phyloP scores from a whole-genome alignment of 768 basidiomycete species.

The Rubroboletus pulcherrimus region DNA sequence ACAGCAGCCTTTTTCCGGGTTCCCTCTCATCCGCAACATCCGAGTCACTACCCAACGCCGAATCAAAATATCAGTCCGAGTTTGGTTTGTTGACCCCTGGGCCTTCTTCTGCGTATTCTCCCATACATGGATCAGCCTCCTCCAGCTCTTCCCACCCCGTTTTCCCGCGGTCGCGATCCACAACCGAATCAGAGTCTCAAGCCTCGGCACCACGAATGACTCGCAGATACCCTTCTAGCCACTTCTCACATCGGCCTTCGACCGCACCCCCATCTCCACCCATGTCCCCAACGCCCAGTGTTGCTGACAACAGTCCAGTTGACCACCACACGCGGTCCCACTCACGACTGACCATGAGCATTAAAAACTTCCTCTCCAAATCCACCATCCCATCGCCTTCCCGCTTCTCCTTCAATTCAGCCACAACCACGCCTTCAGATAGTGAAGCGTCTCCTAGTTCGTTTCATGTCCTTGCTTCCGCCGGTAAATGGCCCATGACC shows the following conservation, averaged over 20 bases:
- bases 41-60: conserved; percentile 17
- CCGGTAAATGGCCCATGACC: conserved; percentile 15
- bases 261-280: conserved; percentile 14
- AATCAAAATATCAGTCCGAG: conserved; percentile 16
- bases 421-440: conserved; percentile 5
- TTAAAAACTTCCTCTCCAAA: conserved; percentile 37
- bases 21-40: conserved; percentile 26
- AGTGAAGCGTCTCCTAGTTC: conserved; percentile 7
- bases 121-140: conserved; percentile 7
- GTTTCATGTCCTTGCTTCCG: conserved; percentile 2
- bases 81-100: conserved; percentile 7
- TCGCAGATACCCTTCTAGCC: not conserved
- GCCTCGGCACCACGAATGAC: not conserved
- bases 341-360: conserved; percentile 23
- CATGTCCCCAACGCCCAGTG: not conserved
- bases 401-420: conserved; percentile 20
- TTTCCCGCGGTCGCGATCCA: conserved; percentile 14
- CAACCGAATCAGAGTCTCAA: conserved; percentile 19
- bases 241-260: conserved; percentile 14
- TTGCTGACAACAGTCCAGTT: not conserved
- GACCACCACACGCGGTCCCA: conserved; percentile 12
- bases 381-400: conserved; percentile 26
- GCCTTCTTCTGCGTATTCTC: conserved; percentile 11
- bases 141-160: conserved; percentile 16
- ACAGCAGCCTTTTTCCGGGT: conserved; percentile 16